A percentile compares a stretch with the other conserved stretches of the same genome.
phyloP scores from a whole-genome alignment of 306 rosid species.

The Begonia fuchsioides region DNA sequence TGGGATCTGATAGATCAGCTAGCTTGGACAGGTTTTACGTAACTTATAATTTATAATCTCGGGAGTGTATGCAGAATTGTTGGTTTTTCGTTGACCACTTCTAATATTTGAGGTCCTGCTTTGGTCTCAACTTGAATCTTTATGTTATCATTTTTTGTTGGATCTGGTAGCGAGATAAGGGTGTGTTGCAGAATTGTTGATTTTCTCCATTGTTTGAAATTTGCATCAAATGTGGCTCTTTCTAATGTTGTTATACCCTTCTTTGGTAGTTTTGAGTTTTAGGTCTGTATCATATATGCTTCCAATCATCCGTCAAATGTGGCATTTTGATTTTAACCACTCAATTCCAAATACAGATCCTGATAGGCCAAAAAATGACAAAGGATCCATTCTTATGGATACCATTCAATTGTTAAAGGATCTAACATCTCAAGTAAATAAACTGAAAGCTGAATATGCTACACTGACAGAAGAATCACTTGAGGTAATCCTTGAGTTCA shows the following conservation, averaged over 20 bases:
- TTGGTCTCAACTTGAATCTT: no score
- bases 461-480: slow-evolving; percentile 62
- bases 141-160: no score
- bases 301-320: background rate
- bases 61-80: background rate
- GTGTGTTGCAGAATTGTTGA: no score
- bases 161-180: no score
- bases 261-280: background rate
- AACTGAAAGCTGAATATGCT: slow-evolving; percentile 50
- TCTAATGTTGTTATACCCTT: background rate
- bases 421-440: slow-evolving; percentile 60
- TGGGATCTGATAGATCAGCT: no score
- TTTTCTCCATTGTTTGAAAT: no score
- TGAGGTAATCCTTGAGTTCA: slow-evolving; percentile 38
- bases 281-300: background rate
- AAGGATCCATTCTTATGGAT: slow-evolving; percentile 66
- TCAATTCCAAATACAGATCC: slow-evolving; percentile 54
- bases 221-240: no score
- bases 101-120: background rate
- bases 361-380: slow-evolving; percentile 83
- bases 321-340: background rate
- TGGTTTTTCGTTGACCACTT: background rate
- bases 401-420: slow-evolving; percentile 82
- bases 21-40: slow-evolving; percentile 60
- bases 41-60: background rate